Evolutionary conservation across 352 stramenopile species (phyloP).

Genomic region (Pythium insidiosum): DNA sequence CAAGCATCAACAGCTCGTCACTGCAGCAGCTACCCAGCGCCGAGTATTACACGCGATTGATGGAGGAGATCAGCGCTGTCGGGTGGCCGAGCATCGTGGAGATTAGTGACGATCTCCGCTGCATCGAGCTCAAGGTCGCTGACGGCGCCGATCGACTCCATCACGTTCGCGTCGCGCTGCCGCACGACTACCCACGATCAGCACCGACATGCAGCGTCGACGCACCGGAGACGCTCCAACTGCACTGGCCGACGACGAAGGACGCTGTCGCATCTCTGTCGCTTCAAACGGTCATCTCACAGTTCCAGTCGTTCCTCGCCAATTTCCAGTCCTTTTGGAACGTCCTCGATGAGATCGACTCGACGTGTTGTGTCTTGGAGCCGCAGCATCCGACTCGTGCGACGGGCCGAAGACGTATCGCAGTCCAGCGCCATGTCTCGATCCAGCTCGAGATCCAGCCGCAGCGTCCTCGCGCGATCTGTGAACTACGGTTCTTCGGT

Average conservation of each 20-base stretch:
- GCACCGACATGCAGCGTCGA: slow-evolving; percentile 38
- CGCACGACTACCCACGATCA: slow-evolving; percentile 25
- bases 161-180: slow-evolving; percentile 27
- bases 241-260: slow-evolving; percentile 16
- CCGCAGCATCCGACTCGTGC: slow-evolving; percentile 55
- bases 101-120: slow-evolving; percentile 47
- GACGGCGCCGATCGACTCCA: slow-evolving; percentile 39
- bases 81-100: slow-evolving; percentile 48
- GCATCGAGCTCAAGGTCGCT: slow-evolving; percentile 37
- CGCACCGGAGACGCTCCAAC: slow-evolving; percentile 39
- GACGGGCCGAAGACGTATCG: slow-evolving; percentile 50
- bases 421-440: slow-evolving; percentile 56
- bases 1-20: too few relatives aligned
- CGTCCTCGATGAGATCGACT: slow-evolving; percentile 65
- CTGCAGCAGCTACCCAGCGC: slow-evolving; percentile 24
- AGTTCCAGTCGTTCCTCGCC: slow-evolving; percentile 50
- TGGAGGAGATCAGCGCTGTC: slow-evolving; percentile 50
- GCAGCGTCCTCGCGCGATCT: slow-evolving; percentile 25
- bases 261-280: neutral
- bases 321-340: slow-evolving; percentile 78
- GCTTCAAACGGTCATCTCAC: slow-evolving; percentile 17
- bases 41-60: slow-evolving; percentile 50
- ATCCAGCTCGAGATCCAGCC: slow-evolving; percentile 67
- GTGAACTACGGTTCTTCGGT: slow-evolving; percentile 71
- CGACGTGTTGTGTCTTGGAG: slow-evolving; percentile 67